Conservation (phyloP, 441 rosid species). For the Flueggea neowawraea region DNA sequence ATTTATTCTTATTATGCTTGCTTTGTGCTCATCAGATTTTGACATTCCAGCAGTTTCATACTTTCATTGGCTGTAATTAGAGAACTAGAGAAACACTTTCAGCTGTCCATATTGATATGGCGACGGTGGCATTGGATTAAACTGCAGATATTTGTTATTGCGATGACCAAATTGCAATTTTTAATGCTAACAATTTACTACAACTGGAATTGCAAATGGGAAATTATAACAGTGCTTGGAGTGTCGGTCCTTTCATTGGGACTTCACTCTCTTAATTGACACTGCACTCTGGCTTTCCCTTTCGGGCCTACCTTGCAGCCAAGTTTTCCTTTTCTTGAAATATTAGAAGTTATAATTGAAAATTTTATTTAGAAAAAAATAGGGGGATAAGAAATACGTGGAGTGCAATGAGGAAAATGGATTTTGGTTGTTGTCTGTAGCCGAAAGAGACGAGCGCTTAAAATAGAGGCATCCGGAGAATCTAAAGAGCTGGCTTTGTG, state of each 20-base stretch:
- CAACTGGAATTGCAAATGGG: slow-evolving; percentile 1
- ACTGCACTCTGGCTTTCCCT: not conserved
- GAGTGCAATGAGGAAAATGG: slow-evolving; percentile 8
- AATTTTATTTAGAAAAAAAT: not conserved
- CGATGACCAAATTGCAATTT: slow-evolving; percentile 14
- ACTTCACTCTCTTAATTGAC: not conserved
- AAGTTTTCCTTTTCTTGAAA: not conserved
- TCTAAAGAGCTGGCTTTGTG: not conserved
- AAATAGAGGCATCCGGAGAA: slow-evolving; percentile 13
- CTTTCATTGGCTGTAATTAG: slow-evolving; percentile 1
- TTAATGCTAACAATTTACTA: not conserved
- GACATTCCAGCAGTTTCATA: not conserved
- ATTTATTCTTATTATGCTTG: slow-evolving; percentile 10
- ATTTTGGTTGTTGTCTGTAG: slow-evolving; percentile 9
- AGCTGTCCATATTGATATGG: slow-evolving; percentile 3
- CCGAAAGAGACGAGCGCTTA: slow-evolving; percentile 10
- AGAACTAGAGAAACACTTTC: not conserved
- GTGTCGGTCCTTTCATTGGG: slow-evolving; percentile 13
- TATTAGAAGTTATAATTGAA: not conserved
- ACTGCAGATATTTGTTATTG: not conserved
- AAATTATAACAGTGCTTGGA: not conserved
- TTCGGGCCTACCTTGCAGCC: not conserved
- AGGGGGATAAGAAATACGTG: slow-evolving; percentile 4
- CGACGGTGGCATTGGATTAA: not conserved
- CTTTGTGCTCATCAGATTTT: not conserved